Evolutionary conservation across 148 eudicot species (phyloP), one percentile per base, ranked within the genome.

Genomic region (Fagopyrum tataricum): DNA sequence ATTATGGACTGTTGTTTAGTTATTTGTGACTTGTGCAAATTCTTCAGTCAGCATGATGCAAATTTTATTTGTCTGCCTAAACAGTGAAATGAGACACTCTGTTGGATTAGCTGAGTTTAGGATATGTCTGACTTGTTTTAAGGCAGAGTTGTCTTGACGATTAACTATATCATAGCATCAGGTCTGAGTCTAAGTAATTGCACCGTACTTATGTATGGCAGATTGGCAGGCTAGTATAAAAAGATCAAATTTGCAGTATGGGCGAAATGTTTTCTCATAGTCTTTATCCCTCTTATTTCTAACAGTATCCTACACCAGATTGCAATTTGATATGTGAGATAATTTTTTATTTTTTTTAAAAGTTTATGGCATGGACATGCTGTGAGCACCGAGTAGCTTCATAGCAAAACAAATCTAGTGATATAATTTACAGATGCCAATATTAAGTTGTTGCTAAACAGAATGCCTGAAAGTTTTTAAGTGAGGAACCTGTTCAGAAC

Each of bases 81-180:
- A 59, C 66, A 59, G 66, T 59, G 66, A 59, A 17, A 24, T 59
- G 31, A 23, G 12, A 24, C 66, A 7, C 17, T 2, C 66, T 24
- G 40, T 59, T 59, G 39, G 66, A 24, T 59, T 59, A 39, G 40
- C 39, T 59, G 66, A 59, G 39, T 59, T 51, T 24, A 59, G 66
- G 40, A 24, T 24, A 23, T 59, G 4, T 59, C 39, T 59, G 37
- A 31, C 37, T 31, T 31, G 37, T 31, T 31, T 31, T 31, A 3
- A 3, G 37, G 37, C 37, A 31, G 37, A 31, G 37, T 31, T 3
- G 66, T 24, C 39, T 59, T 10, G 15, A 59, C 39, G 26, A 21
- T 59, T 59, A 23, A 39, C 66, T 23, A 1, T 59, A 59, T 24
- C 66, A 23, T 59, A 13, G 15, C 39, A 24, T 24, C 56, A 51